A percentile compares a stretch with the other conserved stretches of the same genome.
Evolutionary conservation across 2,329 filamentous ascomycete species (phyloP).

Genomic region (Fusarium dlaminii): DNA sequence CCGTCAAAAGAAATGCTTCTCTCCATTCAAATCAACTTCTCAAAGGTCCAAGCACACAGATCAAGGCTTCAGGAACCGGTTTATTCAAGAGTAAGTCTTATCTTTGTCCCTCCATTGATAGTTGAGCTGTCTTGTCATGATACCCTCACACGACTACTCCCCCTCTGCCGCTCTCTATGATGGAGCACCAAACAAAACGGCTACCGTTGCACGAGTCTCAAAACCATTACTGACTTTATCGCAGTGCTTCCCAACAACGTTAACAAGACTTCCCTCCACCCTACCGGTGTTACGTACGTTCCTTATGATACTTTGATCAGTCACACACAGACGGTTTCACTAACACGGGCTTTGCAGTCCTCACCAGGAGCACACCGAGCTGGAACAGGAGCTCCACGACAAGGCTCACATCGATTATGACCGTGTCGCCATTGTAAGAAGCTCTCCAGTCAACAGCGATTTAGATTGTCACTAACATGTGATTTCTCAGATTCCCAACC

Average conservation of each 20-base stretch:
- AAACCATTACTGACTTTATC: slow-evolving; percentile 29
- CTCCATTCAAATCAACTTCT: slow-evolving; percentile 51
- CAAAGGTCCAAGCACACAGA: slow-evolving; percentile 53
- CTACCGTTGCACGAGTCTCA: slow-evolving; percentile 8
- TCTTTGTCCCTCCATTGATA: slow-evolving; percentile 3
- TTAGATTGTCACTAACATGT: slow-evolving; percentile 16
- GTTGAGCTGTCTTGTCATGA: slow-evolving; percentile 13
- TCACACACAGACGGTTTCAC: slow-evolving; percentile 28
- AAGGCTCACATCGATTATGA: slow-evolving; percentile 99
- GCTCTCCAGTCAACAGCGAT: not conserved
- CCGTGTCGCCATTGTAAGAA: slow-evolving; percentile 91
- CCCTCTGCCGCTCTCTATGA: not conserved
- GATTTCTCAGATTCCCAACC: slow-evolving; percentile 76
- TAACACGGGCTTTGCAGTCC: slow-evolving; percentile 65
- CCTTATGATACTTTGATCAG: slow-evolving; percentile 20
- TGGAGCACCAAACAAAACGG: not conserved
- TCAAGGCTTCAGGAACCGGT: slow-evolving; percentile 50
- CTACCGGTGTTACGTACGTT: slow-evolving; percentile 87
- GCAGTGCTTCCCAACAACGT: slow-evolving; percentile 69
- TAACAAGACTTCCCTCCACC: slow-evolving; percentile 94
- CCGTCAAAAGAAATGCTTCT: slow-evolving; percentile 51
- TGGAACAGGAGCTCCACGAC: slow-evolving; percentile 96
- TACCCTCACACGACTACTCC: slow-evolving; percentile 17
- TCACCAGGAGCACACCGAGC: slow-evolving; percentile 88
- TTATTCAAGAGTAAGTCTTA: slow-evolving; percentile 54